Evolutionary conservation across 1,139 yeast genomes (phyloP), one percentile per base, ranked within the genome.

Genomic region (Spathaspora sp.): DNA sequence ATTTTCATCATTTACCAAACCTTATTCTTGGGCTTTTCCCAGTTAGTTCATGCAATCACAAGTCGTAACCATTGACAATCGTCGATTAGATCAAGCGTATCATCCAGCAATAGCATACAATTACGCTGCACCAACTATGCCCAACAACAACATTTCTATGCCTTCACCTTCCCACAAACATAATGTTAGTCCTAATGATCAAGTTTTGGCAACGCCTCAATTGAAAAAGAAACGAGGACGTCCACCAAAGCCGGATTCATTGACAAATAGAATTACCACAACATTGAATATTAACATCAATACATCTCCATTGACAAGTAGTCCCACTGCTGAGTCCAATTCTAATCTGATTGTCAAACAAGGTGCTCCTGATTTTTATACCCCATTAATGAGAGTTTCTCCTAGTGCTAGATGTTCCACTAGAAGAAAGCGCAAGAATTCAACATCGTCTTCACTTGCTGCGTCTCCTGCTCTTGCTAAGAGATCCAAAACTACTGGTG

Each of bases 301-400:
- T 50, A 70, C 78, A 4, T 61, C 68, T 0, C 68, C 70, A 4
- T 54, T 61, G 39, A 57, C 59, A 24, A 61, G 56, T 43, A 60
- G 63, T 45, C 71, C 72, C 1, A 58, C 58, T 41, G 72, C 72
- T 16, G 72, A 67, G 48, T 61, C 65, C 17, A 74, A 74, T 52
- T 63, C 70, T 38, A 70, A 70, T 51, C 65, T 70, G 52, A 68
- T 69, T 45, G 70, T 72, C 39, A 70, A 65, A 51, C 58, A 68
- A 47, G 79, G 79, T 9, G 74, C 72, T 26, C 80, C 80, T 7
- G 78, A 74, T 52, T 64, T 70, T 43, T 72, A 68, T 58, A 74
- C 77, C 4, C 79, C 80, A 0, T 59, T 75, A 47, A 73, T 74
- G 78, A 63, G 74, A 55, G 79, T 74, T 3, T 64, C 71, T 29